These are phyloP conservation scores for Ilyonectria mors-panacis DNA, from an alignment of 2,329 filamentous ascomycete species.

Conservation along the genomic window DNA sequence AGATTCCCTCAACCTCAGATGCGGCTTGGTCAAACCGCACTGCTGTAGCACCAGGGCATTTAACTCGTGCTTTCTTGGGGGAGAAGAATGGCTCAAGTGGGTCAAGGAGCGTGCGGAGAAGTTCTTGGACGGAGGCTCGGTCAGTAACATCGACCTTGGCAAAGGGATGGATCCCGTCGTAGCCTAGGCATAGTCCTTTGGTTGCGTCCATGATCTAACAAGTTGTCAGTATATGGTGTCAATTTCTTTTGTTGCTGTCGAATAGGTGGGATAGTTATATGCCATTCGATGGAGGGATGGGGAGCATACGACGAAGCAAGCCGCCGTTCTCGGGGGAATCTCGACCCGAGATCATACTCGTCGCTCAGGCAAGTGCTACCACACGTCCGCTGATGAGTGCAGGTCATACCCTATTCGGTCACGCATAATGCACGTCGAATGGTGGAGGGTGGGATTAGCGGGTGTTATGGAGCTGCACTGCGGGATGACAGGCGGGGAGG, in stretches of 20 bases:
- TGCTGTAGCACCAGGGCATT: constrained; percentile 77
- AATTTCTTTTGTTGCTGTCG: background rate
- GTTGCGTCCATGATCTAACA: constrained; percentile 36
- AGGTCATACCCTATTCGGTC: constrained; percentile 19
- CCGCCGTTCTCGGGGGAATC: constrained; percentile 24
- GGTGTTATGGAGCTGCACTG: background rate
- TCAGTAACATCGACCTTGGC: constrained; percentile 65
- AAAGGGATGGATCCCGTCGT: constrained; percentile 69
- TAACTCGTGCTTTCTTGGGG: constrained; percentile 74
- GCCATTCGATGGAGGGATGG: constrained; percentile 1
- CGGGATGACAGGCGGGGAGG: background rate
- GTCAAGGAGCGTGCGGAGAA: constrained; percentile 75
- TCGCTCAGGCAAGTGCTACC: constrained; percentile 1
- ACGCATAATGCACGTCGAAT: background rate
- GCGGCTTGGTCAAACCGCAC: constrained; percentile 84
- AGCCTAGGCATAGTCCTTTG: constrained; percentile 60
- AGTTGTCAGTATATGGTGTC: background rate
- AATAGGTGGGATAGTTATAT: background rate
- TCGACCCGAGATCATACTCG: constrained; percentile 32
- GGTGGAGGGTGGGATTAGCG: constrained; percentile 1
- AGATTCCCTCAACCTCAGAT: constrained; percentile 83
- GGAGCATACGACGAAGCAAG: constrained; percentile 24
- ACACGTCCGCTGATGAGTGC: constrained; percentile 25
- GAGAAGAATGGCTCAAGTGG: constrained; percentile 82
- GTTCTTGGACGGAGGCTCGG: constrained; percentile 71